Base-by-base conservation (phyloP, 1,139 yeast species). In the Arxiozyma heterogenica region DNA sequence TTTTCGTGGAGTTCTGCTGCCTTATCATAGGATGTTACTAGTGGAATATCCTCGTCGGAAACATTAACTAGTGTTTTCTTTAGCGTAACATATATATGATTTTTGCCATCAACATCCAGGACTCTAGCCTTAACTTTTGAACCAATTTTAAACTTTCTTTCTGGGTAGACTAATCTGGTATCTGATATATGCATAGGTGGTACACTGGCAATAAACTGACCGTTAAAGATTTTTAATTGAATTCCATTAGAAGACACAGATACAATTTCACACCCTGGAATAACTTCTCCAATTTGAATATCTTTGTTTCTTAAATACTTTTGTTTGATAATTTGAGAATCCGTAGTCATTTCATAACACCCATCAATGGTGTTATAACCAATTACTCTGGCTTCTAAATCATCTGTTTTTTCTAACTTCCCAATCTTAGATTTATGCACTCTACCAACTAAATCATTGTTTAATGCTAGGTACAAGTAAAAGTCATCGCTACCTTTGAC, bases 141-240 rank as follows among this genome's bases (percentile, higher is more conserved):
- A 11, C 96, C 98, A 51, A 81, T 81, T 70, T 87, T 88, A 76
- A 83, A 93, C 67, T 90, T 88, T 73, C 93, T 81, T 71, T 93
- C 98, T 6, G 98, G 98, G 66, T 90, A 85, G 8, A 83, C 82
- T 59, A 93, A 75, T 66, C 83, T 85, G 57, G 86, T 79, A 69
- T 93, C 99, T 60, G 95, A 84, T 70, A 93, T 81, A 63, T 91
- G 96, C 44, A 75, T 67, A 38, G 82, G 75, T 22, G 90, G 86
- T 39, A 88, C 98, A 60, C 79, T 73, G 3, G 90, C 98, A 53
- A 79, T 83, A 60, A 88, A 85, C 53, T 70, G 69, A 3, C 77
- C 79, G 51, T 82, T 83, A 55, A 82, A 80, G 17, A 89, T 65
- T 62, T 80, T 82, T 44, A 93, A 77, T 47, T 80, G 69, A 41